Conservation (phyloP, 306 rosid species). For the cucumber (Cucumis sativus) region Cucumber_9930_V3 NC_026661.2:16976501-16977000, state of each 20-base stretch:
- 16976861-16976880: no score
- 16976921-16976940: no score
- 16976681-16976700: neutral
- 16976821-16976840: neutral
- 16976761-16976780: neutral
- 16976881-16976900: no score
- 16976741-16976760: neutral
- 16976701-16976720: neutral
- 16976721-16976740: neutral
- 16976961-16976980: no score
- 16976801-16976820: neutral
- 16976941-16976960: no score
- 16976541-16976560: neutral
- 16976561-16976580: neutral
- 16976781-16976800: constrained; percentile 4
- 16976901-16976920: no score
- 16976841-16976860: neutral
- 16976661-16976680: neutral
- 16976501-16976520: no score
- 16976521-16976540: no score
- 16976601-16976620: neutral
- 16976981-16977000: no score
- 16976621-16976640: neutral
- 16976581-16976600: no score
- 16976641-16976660: neutral